Percentiles rank a stretch among this genome's conserved stretches.
Evolutionary conservation across 2,329 filamentous ascomycete genomes (phyloP).

Genomic region (Hirsutella minnesotensis): DNA sequence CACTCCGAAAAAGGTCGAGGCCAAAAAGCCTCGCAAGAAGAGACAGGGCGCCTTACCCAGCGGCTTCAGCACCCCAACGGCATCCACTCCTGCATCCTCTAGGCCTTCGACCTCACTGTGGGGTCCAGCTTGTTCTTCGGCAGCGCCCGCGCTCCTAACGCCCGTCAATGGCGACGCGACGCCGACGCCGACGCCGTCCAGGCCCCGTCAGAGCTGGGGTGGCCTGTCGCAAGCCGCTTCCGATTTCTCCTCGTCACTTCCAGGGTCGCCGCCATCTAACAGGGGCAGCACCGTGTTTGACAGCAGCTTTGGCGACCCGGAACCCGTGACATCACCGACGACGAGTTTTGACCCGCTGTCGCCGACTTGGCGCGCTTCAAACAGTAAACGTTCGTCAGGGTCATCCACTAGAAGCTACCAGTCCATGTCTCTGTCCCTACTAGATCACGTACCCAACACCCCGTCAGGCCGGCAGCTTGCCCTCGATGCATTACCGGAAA

Average conservation of each 20-base stretch:
- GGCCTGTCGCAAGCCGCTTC: constrained; percentile 35
- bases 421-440: constrained; percentile 17
- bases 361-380: constrained; percentile 38
- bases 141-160: constrained; percentile 27
- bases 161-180: constrained; percentile 36
- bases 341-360: constrained; percentile 62
- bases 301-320: constrained; percentile 43
- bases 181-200: constrained; percentile 34
- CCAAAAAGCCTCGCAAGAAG: constrained; percentile 59
- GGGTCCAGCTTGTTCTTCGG: constrained; percentile 26
- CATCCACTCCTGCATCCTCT: constrained; percentile 20
- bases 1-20: constrained; percentile 39
- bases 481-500: constrained; percentile 13
- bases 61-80: constrained; percentile 40
- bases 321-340: constrained; percentile 69
- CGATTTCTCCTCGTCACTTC: constrained; percentile 63
- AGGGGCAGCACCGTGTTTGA: constrained; percentile 72
- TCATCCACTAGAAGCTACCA: constrained; percentile 39
- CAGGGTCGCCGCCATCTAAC: constrained; percentile 70
- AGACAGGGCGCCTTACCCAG: constrained; percentile 50
- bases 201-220: constrained; percentile 42
- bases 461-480: constrained; percentile 9
- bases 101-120: constrained; percentile 24
- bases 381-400: constrained; percentile 45
- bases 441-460: constrained; percentile 20